These are phyloP conservation scores for Ormosia emarginata DNA, from an alignment of 306 rosid genomes.

Conservation along the genomic window DNA sequence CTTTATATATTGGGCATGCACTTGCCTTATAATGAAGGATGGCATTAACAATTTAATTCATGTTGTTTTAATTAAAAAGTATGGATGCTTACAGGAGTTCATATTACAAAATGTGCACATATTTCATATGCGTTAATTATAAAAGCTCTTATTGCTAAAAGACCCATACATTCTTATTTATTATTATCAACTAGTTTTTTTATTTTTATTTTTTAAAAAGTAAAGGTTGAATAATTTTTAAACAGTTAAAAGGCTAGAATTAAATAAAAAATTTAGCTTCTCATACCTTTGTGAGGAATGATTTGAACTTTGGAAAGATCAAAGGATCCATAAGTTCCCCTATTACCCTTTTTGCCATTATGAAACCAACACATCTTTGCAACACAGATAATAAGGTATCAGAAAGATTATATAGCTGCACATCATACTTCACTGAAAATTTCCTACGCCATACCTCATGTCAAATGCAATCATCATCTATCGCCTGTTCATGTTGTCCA, in stretches of 20 bases:
- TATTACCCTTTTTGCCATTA: conserved; percentile 92
- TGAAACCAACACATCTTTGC: conserved; percentile 88
- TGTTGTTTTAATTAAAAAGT: neutral
- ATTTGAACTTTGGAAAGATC: conserved; percentile 67
- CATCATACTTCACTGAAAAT: conserved; percentile 7
- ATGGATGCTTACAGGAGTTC: neutral
- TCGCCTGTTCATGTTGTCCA: conserved; percentile 72
- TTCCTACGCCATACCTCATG: conserved; percentile 61
- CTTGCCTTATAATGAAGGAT: neutral
- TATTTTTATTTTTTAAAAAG: neutral
- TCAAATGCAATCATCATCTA: conserved; percentile 99
- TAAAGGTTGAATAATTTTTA: neutral
- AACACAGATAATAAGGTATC: too few species aligned
- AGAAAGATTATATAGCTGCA: too few species aligned
- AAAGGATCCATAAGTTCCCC: conserved; percentile 91
- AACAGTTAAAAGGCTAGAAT: conserved; percentile 8
- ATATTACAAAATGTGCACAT: neutral
- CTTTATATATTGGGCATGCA: neutral
- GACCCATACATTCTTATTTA: neutral
- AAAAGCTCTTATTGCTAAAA: conserved; percentile 2
- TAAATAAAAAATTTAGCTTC: conserved; percentile 11
- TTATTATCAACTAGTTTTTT: neutral
- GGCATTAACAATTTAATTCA: neutral
- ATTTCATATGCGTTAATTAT: neutral
- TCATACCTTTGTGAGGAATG: conserved; percentile 77